Conservation (phyloP, 2,329 filamentous ascomycete genomes). For the Botryosphaeria dothidea region DNA sequence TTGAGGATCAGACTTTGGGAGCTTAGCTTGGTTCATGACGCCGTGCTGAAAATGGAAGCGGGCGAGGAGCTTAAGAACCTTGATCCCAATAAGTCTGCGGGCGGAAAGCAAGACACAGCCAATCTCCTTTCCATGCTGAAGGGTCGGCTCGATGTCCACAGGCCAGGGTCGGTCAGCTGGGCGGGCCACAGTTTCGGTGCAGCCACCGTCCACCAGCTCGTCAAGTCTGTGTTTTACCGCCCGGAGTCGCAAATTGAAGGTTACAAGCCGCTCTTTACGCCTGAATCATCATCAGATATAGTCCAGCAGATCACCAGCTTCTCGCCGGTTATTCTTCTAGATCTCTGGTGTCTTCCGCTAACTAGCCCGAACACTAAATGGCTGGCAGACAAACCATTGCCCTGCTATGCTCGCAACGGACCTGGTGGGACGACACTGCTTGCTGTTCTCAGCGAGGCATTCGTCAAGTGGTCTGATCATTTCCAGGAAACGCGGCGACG, state of each 20-base stretch:
- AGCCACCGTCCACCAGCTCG: conserved; percentile 70
- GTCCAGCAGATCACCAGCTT: conserved; percentile 66
- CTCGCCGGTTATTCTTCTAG: conserved; percentile 69
- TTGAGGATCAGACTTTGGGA: conserved; percentile 78
- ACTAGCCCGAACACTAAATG: conserved; percentile 62
- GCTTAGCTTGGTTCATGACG: conserved; percentile 69
- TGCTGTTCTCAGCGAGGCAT: conserved; percentile 73
- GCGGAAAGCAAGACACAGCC: conserved; percentile 35
- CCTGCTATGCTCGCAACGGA: conserved; percentile 59
- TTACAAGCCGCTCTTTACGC: conserved; percentile 62
- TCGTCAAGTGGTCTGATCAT: conserved; percentile 76
- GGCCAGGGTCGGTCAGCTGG: conserved; percentile 72
- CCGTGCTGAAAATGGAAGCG: conserved; percentile 65
- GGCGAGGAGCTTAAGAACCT: conserved; percentile 51
- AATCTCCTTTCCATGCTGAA: conserved; percentile 61
- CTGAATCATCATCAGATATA: conserved; percentile 57
- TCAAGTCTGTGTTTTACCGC: conserved; percentile 69
- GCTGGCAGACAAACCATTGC: conserved; percentile 72
- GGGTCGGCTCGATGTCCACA: conserved; percentile 64
- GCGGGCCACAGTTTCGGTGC: conserved; percentile 82
- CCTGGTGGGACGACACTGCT: conserved; percentile 60
- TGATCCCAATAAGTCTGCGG: conserved; percentile 41
- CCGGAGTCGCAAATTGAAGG: conserved; percentile 33
- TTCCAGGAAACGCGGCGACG: conserved; percentile 67
- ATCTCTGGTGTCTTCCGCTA: conserved; percentile 79